Conservation (phyloP, 2,329 filamentous ascomycete species). For the Exophiala dermatitidis region DNA sequence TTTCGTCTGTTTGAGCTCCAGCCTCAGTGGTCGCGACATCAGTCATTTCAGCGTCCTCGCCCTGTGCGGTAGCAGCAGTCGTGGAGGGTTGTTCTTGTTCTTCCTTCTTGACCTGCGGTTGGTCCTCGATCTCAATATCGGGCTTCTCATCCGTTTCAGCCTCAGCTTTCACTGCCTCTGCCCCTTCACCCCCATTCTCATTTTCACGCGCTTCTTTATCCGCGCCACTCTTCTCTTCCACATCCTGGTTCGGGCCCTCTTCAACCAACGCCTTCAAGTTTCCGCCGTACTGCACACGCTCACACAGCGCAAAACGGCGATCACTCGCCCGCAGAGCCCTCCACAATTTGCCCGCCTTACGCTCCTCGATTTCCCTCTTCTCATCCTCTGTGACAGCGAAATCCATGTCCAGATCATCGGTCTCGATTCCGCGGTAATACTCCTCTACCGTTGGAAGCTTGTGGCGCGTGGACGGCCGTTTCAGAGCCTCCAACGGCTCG, state of each 20-base stretch:
- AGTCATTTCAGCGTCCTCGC: conserved; percentile 13
- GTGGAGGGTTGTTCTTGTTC: neutral
- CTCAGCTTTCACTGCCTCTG: neutral
- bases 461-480: conserved; percentile 57
- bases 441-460: conserved; percentile 61
- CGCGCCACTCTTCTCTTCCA: conserved; percentile 6
- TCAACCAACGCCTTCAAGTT: conserved; percentile 46
- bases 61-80: neutral
- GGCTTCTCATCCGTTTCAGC: neutral
- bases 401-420: conserved; percentile 78
- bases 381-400: conserved; percentile 63
- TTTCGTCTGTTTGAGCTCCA: neutral
- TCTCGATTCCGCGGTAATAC: conserved; percentile 66
- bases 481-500: conserved; percentile 62
- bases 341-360: conserved; percentile 86
- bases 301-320: conserved; percentile 62
- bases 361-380: conserved; percentile 53
- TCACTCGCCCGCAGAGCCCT: conserved; percentile 70
- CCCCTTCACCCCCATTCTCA: neutral
- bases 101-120: neutral
- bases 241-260: conserved; percentile 3
- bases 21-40: conserved; percentile 3
- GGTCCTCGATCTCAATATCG: neutral
- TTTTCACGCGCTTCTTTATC: conserved; percentile 1
- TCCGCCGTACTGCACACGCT: conserved; percentile 78